Evolutionary conservation across 2,329 filamentous ascomycete genomes (phyloP).

Genomic region (Cercospora sp.): DNA sequence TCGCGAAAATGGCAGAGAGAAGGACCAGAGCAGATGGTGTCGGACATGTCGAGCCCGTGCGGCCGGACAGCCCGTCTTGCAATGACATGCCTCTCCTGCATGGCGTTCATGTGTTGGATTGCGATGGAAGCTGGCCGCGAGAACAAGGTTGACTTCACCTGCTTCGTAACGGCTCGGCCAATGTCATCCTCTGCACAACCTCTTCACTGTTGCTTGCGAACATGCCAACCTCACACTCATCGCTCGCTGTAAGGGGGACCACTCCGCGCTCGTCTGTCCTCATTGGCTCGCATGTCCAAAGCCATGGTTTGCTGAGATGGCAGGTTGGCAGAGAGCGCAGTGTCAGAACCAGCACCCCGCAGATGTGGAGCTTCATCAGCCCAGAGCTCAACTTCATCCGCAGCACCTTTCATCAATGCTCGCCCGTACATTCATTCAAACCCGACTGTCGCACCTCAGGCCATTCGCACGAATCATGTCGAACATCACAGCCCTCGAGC

Average conservation of each 20-base stretch:
- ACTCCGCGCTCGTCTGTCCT: too few relatives aligned
- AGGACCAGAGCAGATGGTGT: not conserved
- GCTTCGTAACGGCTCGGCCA: not conserved
- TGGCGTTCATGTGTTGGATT: not conserved
- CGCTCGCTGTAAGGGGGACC: not conserved
- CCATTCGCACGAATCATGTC: not conserved
- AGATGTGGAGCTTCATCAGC: not conserved
- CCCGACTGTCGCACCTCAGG: not conserved
- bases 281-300: too few relatives aligned
- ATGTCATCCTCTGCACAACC: not conserved
- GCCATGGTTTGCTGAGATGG: not conserved
- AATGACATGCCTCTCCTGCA: not conserved
- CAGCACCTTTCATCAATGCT: not conserved
- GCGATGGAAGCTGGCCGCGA: not conserved
- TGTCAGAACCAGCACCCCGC: not conserved
- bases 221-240: not conserved
- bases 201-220: not conserved
- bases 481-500: constrained; percentile 11
- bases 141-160: not conserved
- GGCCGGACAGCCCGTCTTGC: not conserved
- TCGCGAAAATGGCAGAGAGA: not conserved
- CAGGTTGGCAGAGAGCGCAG: not conserved
- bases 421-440: not conserved
- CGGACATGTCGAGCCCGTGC: too few relatives aligned
- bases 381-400: not conserved